Conservation (phyloP, 371 early-diverging fungal genomes). For the Apophysomyces trapeziformis region DNA sequence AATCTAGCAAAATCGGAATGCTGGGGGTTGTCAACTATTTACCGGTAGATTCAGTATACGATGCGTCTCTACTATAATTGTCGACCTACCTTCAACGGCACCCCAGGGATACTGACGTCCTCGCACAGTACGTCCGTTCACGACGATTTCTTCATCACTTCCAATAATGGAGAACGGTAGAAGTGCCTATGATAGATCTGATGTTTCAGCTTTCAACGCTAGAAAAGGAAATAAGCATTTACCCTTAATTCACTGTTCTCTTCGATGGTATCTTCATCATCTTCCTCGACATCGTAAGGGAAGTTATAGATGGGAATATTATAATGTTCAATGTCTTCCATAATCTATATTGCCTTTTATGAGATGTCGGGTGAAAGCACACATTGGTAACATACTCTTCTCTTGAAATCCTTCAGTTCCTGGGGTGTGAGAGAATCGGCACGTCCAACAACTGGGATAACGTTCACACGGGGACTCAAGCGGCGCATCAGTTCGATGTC, state of each 20-base stretch:
- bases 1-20: conserved; percentile 98
- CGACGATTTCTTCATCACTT: conserved; percentile 87
- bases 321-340: conserved; percentile 93
- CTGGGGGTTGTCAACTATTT: conserved; percentile 76
- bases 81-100: conserved; percentile 79
- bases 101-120: conserved; percentile 99
- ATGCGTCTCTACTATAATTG: background rate
- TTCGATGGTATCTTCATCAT: conserved; percentile 93
- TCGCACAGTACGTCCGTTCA: conserved; percentile 79
- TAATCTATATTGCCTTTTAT: conserved; percentile 56
- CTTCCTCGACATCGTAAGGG: conserved; percentile 78
- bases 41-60: background rate
- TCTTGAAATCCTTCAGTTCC: conserved; percentile 80
- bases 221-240: conserved; percentile 15
- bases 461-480: conserved; percentile 90
- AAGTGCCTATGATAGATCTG: conserved; percentile 45
- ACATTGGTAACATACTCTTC: conserved; percentile 59
- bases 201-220: background rate
- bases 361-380: background rate
- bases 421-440: conserved; percentile 78
- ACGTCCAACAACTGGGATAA: conserved; percentile 91
- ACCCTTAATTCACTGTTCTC: conserved; percentile 92
- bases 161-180: conserved; percentile 98
- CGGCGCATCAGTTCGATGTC: conserved; percentile 98
- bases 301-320: conserved; percentile 91